Conservation (phyloP, 768 basidiomycete species). For the Dioszegia hungarica region DNA sequence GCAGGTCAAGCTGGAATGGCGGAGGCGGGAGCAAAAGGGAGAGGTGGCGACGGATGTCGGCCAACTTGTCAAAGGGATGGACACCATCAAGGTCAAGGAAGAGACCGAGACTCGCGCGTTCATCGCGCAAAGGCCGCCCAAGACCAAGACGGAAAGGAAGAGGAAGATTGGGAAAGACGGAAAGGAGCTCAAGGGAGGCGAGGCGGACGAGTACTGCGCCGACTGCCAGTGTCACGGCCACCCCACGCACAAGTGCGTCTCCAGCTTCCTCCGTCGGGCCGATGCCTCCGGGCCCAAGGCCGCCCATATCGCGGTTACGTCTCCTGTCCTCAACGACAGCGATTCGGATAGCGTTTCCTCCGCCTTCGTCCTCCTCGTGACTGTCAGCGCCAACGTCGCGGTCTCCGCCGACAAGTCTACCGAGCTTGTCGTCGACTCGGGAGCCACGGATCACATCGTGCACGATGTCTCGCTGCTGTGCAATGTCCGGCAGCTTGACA, state of each 20-base stretch:
- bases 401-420: not conserved
- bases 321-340: not conserved
- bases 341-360: not conserved
- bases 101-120: no score
- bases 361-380: not conserved
- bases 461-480: not conserved
- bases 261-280: not conserved
- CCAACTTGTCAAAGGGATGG: no score
- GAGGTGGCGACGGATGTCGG: no score
- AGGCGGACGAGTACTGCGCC: not conserved
- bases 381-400: not conserved
- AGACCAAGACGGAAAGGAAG: no score
- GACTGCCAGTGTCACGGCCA: slow-evolving; percentile 1
- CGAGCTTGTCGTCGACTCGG: not conserved
- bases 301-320: not conserved
- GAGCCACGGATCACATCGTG: not conserved
- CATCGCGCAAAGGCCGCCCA: no score
- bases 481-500: not conserved
- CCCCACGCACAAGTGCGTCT: not conserved
- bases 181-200: not conserved
- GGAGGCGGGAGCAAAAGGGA: no score
- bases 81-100: no score
- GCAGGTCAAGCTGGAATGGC: no score
- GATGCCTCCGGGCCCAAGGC: not conserved
- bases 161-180: not conserved